Conservation (phyloP, 2,329 filamentous ascomycete genomes). For the Hortaea werneckii region DNA sequence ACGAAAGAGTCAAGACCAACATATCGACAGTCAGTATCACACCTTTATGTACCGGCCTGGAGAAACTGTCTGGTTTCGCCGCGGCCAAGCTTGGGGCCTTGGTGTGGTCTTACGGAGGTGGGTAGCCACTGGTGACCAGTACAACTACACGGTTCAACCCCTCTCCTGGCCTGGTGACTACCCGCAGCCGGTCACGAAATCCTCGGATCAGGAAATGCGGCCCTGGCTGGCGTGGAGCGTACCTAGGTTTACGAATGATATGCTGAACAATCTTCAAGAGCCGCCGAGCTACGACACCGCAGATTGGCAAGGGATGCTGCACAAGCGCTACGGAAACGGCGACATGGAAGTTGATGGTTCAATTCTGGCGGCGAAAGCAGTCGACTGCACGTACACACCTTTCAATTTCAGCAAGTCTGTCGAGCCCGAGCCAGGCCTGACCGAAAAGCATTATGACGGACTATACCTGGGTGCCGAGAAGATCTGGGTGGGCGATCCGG, state of each 20-base stretch:
- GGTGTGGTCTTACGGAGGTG: conserved; percentile 42
- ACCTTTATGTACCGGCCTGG: conserved; percentile 44
- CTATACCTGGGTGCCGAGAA: conserved; percentile 51
- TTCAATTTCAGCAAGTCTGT: conserved; percentile 38
- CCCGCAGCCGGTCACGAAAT: conserved; percentile 31
- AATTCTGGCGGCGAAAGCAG: conserved; percentile 46
- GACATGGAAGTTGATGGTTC: conserved; percentile 47
- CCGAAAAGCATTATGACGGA: conserved; percentile 41
- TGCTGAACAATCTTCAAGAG: conserved; percentile 30
- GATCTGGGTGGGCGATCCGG: conserved; percentile 48
- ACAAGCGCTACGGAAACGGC: conserved; percentile 33
- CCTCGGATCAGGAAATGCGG: conserved; percentile 36
- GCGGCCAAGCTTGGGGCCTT: conserved; percentile 44
- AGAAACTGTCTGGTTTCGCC: conserved; percentile 48
- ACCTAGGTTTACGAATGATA: conserved; percentile 39
- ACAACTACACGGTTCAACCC: conserved; percentile 28
- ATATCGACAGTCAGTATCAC: conserved; percentile 37
- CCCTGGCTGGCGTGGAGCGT: conserved; percentile 51
- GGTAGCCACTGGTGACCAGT: conserved; percentile 5
- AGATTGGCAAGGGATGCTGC: conserved; percentile 39
- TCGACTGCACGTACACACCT: conserved; percentile 46
- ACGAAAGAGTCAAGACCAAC: conserved; percentile 37
- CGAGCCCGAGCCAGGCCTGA: conserved; percentile 25
- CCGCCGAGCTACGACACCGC: conserved; percentile 38
- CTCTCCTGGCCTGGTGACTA: conserved; percentile 28